Percentiles rank a stretch among this genome's conserved stretches.
phyloP scores from a whole-genome alignment of 768 basidiomycete species.

The Lactarius akahatsu region DNA sequence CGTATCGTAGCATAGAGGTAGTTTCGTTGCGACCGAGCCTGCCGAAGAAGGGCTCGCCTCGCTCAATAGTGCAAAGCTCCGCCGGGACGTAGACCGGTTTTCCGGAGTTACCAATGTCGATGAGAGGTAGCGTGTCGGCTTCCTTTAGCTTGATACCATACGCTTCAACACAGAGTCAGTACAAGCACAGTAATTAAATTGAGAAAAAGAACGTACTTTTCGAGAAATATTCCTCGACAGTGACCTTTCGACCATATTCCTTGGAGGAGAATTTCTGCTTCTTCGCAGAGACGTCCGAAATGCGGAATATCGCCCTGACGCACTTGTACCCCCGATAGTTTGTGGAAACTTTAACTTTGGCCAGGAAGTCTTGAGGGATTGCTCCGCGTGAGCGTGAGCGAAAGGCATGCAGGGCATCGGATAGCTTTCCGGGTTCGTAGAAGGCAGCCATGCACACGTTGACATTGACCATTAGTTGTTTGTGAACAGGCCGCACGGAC shows the following conservation, averaged over 20 bases:
- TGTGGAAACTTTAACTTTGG: slow-evolving; percentile 57
- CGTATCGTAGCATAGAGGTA: slow-evolving; percentile 64
- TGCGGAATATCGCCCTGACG: slow-evolving; percentile 32
- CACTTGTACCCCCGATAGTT: slow-evolving; percentile 44
- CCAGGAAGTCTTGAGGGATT: slow-evolving; percentile 48
- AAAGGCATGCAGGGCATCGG: slow-evolving; percentile 55
- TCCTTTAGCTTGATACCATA: slow-evolving; percentile 52
- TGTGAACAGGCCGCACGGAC: slow-evolving; percentile 49
- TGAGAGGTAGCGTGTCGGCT: slow-evolving; percentile 39
- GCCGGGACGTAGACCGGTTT: slow-evolving; percentile 53
- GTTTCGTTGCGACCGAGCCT: slow-evolving; percentile 63
- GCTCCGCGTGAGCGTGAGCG: slow-evolving; percentile 42
- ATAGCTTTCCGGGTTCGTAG: slow-evolving; percentile 60
- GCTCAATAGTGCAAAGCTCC: slow-evolving; percentile 65
- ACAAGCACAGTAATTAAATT: slow-evolving; percentile 2
- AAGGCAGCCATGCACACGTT: slow-evolving; percentile 56
- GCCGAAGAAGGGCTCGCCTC: slow-evolving; percentile 59
- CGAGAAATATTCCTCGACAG: slow-evolving; percentile 63
- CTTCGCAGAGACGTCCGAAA: slow-evolving; percentile 43
- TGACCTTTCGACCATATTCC: slow-evolving; percentile 54
- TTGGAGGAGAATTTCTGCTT: slow-evolving; percentile 54
- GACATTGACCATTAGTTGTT: slow-evolving; percentile 53
- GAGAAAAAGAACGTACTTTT: slow-evolving; percentile 45
- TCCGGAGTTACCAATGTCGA: slow-evolving; percentile 37
- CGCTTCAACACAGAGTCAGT: slow-evolving; percentile 41